Base-by-base conservation (phyloP, 2,329 filamentous ascomycete genomes). In the Daldinia sp. region DNA sequence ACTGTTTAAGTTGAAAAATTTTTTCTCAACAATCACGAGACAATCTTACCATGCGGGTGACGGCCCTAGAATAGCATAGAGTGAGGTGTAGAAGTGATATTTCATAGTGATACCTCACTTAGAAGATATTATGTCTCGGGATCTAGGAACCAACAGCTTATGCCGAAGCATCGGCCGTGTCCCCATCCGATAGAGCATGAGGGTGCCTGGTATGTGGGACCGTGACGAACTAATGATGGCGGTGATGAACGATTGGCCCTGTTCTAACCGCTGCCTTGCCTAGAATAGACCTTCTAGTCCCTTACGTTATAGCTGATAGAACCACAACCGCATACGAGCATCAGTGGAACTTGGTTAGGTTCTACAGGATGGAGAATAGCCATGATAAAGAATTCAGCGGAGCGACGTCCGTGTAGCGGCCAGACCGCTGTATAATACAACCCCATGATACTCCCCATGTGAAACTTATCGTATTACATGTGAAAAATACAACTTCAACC, bases 61-160 rank as follows among this genome's bases (percentile, higher is more conserved):
- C 41, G 47, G 34, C 13, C 9, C 39, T 61, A 43, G 39, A 29
- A 50, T 41, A 29, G 35, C 41, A 55, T 53, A 45, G 8, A 25
- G 30, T 13, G 56, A 48, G 29, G 27, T 35, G 17, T 25, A 66
- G 55, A 67, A 59, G 58, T 67, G 64, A 67, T 37, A 64, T 56
- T 60, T 64, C 61, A 64, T 35, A 64, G 49, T 64, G 64, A 67
- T 59, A 54, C 30, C 60, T 66, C 62, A 61, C 34, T 54, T 68
- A n/a, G 45, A 35, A 41, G 34, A 11, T 47, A 39, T 27, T 35
- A 61, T 67, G 59, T 65, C 53, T 65, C 52, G 32, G 62, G 51
- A 58, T 23, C 23, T 50, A 58, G 35, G 59, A 63, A 59, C 65
- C 57, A 66, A 63, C 62, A 61, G 19, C 43, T 37, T 48, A 50